Conservation (phyloP, 805 yeast genomes). For the Candida berthetii region DNA sequence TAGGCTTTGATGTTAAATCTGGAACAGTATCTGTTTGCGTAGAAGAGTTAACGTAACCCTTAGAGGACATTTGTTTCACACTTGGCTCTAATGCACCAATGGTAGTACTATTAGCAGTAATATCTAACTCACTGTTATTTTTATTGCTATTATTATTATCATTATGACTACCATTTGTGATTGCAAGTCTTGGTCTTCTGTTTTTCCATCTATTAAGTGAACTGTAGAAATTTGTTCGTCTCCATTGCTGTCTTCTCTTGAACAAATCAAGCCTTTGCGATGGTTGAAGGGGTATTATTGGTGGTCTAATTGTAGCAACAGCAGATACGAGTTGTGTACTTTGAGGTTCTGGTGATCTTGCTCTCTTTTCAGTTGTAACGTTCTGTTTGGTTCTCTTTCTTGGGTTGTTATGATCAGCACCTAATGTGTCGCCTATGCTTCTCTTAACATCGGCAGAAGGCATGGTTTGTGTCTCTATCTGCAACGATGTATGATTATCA, state of each 20-base stretch:
- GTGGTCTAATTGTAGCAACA: conserved; percentile 21
- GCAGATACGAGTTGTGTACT: not conserved
- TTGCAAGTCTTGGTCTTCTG: not conserved
- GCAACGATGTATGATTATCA: too few species aligned
- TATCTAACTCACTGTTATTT: not conserved
- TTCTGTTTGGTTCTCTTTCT: not conserved
- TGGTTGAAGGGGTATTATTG: conserved; percentile 19
- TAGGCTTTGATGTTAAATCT: conserved; percentile 8
- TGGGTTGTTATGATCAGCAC: not conserved
- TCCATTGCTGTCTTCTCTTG: conserved; percentile 21
- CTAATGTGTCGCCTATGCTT: not conserved
- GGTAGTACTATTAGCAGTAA: not conserved
- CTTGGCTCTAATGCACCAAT: not conserved
- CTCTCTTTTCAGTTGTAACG: not conserved
- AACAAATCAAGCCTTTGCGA: conserved; percentile 18
- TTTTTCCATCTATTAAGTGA: not conserved
- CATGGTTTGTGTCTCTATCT: not conserved
- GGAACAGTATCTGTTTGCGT: conserved; percentile 20
- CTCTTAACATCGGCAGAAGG: not conserved
- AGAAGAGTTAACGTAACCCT: conserved; percentile 11
- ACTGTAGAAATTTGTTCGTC: conserved; percentile 16
- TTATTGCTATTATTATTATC: not conserved
- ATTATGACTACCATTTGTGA: not conserved
- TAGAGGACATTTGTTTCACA: not conserved
- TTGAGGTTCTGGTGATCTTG: not conserved